phyloP scores from a whole-genome alignment of 192 early-diverging fungal species.

The Dimargaris xerosporica region DNA sequence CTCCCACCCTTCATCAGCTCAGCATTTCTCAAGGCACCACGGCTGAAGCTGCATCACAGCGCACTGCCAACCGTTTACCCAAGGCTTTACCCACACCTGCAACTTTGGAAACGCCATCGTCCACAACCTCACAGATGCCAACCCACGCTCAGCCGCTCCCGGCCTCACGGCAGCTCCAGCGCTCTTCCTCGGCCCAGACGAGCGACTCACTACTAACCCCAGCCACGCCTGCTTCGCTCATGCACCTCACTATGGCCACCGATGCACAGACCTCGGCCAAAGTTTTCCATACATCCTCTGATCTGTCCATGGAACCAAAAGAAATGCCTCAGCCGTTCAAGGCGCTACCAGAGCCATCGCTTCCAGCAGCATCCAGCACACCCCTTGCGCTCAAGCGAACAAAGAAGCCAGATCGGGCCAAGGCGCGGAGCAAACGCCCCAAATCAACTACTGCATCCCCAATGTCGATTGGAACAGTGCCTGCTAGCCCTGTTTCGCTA shows the following conservation, averaged over 20 bases:
- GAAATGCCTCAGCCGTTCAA: too few relatives aligned
- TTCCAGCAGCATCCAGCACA: too few relatives aligned
- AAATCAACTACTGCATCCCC: background rate
- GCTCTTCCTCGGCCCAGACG: background rate
- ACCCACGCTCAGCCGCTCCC: background rate
- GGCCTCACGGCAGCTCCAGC: background rate
- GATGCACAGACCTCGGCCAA: too few relatives aligned
- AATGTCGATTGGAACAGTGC: background rate
- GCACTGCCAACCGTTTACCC: background rate
- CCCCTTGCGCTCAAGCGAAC: too few relatives aligned
- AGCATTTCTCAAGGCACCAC: background rate
- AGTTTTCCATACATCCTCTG: too few relatives aligned
- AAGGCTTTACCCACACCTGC: background rate
- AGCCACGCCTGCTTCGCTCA: conserved; percentile 48
- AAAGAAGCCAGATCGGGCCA: too few relatives aligned
- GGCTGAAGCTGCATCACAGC: background rate
- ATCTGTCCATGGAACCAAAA: too few relatives aligned
- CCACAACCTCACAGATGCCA: background rate
- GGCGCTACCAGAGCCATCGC: too few relatives aligned
- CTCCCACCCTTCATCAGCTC: background rate
- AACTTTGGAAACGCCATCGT: background rate
- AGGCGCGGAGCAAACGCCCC: too few relatives aligned
- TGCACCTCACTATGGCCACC: conserved; percentile 27
- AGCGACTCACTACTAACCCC: conserved; percentile 28
- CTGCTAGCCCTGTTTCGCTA: background rate